Evolutionary conservation across 768 basidiomycete species (phyloP).

Genomic region (Hortiboletus campestris): DNA sequence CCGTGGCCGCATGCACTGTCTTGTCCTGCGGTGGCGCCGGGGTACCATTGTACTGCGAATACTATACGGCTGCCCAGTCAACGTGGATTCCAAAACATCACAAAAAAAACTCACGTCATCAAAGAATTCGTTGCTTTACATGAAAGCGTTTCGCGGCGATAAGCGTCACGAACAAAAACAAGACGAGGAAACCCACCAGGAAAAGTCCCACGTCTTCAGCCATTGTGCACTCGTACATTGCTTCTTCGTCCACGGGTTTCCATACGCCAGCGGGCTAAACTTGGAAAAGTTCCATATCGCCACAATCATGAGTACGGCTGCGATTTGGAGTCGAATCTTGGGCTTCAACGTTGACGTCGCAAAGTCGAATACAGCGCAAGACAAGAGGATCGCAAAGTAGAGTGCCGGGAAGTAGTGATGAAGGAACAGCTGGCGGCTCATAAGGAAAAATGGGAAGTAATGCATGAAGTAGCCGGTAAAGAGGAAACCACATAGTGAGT

Average conservation of each 20-base stretch:
- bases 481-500: constrained; percentile 85
- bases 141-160: background rate
- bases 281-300: constrained; percentile 76
- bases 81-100: background rate
- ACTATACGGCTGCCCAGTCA: constrained; percentile 35
- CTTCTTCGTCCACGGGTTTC: constrained; percentile 78
- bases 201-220: constrained; percentile 96
- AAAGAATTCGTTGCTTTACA: constrained; percentile 62
- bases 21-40: constrained; percentile 40
- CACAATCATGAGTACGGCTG: constrained; percentile 66
- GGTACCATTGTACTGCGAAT: constrained; percentile 49
- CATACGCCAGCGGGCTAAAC: constrained; percentile 84
- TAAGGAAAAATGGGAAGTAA: constrained; percentile 96
- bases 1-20: constrained; percentile 41
- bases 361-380: constrained; percentile 79
- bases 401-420: constrained; percentile 98
- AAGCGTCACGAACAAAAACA: background rate
- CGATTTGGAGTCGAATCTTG: constrained; percentile 75
- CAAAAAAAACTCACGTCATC: constrained; percentile 51
- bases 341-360: constrained; percentile 77
- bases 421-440: constrained; percentile 95
- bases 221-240: constrained; percentile 78
- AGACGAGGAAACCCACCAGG: constrained; percentile 52
- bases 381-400: constrained; percentile 86
- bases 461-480: constrained; percentile 90